These are phyloP conservation scores for Angomonas deanei DNA, from an alignment of 208 protist species.

Conservation along the genomic window DNA sequence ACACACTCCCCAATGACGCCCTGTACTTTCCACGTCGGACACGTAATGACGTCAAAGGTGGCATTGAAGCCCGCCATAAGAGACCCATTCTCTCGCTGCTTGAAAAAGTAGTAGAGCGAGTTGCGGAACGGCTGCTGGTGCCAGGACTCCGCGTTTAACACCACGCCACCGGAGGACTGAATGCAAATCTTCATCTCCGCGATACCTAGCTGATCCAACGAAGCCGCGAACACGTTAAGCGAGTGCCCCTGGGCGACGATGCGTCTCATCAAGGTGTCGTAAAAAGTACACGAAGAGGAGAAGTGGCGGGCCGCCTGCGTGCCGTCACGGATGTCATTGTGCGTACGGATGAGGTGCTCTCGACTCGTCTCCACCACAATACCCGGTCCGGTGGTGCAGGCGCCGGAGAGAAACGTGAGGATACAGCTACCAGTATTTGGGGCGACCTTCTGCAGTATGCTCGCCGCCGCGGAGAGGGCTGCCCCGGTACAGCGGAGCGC, in stretches of 20 bases:
- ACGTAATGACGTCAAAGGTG: conserved; percentile 95
- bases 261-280: conserved; percentile 91
- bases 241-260: conserved; percentile 93
- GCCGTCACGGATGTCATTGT: conserved; percentile 94
- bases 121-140: conserved; percentile 93
- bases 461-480: conserved; percentile 94
- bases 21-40: conserved; percentile 93
- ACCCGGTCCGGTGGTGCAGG: conserved; percentile 94
- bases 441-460: conserved; percentile 89
- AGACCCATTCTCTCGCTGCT: conserved; percentile 55
- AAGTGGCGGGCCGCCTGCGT: conserved; percentile 73
- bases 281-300: conserved; percentile 85
- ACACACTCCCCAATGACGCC: conserved; percentile 92
- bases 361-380: conserved; percentile 88
- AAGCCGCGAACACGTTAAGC: conserved; percentile 96
- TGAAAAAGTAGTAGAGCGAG: conserved; percentile 91
- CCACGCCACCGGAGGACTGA: conserved; percentile 90
- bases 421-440: conserved; percentile 92
- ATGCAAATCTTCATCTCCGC: conserved; percentile 96
- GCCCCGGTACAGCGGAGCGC: conserved; percentile 95
- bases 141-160: conserved; percentile 97
- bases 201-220: conserved; percentile 96
- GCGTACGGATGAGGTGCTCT: conserved; percentile 94
- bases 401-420: conserved; percentile 95
- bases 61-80: conserved; percentile 94